phyloP scores from a whole-genome alignment of 2,329 filamentous ascomycete genomes.

The Botrytis galanthina region DNA sequence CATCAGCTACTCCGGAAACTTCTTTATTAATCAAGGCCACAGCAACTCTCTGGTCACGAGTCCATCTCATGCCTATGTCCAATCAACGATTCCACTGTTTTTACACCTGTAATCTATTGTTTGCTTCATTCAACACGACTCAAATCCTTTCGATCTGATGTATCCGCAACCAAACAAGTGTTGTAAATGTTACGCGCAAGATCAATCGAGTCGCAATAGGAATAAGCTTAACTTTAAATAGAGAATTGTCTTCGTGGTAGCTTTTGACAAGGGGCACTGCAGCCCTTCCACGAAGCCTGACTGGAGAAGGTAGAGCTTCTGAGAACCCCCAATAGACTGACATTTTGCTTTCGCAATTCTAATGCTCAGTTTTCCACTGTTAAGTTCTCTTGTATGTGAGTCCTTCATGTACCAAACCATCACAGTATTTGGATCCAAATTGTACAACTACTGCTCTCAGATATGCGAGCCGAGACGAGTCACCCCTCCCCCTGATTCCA shows the following conservation, averaged over 20 bases:
- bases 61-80: neutral
- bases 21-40: neutral
- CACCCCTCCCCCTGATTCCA: neutral
- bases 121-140: neutral
- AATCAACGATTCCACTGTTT: neutral
- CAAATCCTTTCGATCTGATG: neutral
- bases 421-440: neutral
- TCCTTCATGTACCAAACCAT: neutral
- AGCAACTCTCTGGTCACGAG: neutral
- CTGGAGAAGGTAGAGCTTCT: neutral
- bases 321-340: neutral
- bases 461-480: neutral
- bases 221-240: neutral
- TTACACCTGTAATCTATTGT: neutral
- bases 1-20: neutral
- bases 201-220: neutral
- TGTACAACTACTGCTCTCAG: neutral
- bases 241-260: neutral
- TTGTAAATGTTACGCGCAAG: neutral
- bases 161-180: neutral
- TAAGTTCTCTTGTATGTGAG: neutral
- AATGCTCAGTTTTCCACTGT: neutral
- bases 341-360: neutral
- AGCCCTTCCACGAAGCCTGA: neutral
- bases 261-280: neutral